Percentiles rank a stretch among this genome's conserved stretches.
Evolutionary conservation across 2,329 filamentous ascomycete species (phyloP).

Genomic region (Apiospora saccharicola): DNA sequence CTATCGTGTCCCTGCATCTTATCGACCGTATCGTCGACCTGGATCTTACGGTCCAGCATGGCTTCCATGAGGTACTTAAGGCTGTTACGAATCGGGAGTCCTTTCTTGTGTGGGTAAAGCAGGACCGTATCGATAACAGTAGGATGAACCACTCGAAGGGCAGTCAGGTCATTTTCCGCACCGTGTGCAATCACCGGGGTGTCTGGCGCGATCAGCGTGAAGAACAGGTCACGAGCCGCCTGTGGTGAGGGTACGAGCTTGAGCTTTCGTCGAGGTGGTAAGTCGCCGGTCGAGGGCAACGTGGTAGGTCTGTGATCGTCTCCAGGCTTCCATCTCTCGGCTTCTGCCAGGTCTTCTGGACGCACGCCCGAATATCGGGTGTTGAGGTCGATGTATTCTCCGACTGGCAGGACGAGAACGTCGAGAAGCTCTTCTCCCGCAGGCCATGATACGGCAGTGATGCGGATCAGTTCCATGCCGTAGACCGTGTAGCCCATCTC

Average conservation of each 20-base stretch:
- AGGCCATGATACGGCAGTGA: constrained; percentile 92
- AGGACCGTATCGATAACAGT: constrained; percentile 86
- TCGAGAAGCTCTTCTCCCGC: constrained; percentile 78
- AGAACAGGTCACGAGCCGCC: constrained; percentile 78
- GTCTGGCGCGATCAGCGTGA: constrained; percentile 74
- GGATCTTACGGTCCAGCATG: constrained; percentile 79
- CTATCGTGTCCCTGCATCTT: constrained; percentile 79
- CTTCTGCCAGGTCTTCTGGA: constrained; percentile 76
- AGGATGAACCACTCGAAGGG: constrained; percentile 82
- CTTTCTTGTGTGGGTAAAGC: constrained; percentile 79
- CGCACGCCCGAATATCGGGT: constrained; percentile 90
- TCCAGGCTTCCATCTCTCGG: constrained; percentile 60
- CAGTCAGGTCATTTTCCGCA: constrained; percentile 94
- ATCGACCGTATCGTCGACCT: constrained; percentile 61
- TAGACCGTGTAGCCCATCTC: constrained; percentile 96
- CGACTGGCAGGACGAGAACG: constrained; percentile 82
- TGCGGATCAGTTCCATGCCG: constrained; percentile 86
- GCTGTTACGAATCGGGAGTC: constrained; percentile 78
- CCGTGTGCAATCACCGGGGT: constrained; percentile 93
- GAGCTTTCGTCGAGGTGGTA: constrained; percentile 54
- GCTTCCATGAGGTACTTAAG: constrained; percentile 77
- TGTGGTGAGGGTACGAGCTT: constrained; percentile 79
- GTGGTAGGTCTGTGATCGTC: constrained; percentile 38
- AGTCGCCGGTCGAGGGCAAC: constrained; percentile 34
- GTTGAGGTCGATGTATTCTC: constrained; percentile 88